Base-by-base conservation (phyloP, 116 monocot genomes). In the Posidonia oceanica region DNA sequence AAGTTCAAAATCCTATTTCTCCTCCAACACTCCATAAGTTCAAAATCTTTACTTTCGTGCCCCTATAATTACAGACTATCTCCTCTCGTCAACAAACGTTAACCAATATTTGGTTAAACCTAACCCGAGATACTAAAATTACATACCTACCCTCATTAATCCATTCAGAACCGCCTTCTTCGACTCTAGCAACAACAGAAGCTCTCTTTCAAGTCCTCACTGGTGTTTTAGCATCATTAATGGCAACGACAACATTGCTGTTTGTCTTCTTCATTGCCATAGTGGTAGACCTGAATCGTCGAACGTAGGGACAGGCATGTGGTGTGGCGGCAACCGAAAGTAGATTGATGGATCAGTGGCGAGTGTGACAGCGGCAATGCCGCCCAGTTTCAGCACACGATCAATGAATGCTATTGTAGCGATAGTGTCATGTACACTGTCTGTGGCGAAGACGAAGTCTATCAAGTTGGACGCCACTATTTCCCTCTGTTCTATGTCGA, bases 81-180 rank as follows among this genome's bases (percentile, higher is more conserved):
- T n/a, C n/a, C n/a, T n/a, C n/a, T n/a, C n/a, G n/a, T n/a, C n/a
- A n/a, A n/a, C n/a, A n/a, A n/a, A n/a, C n/a, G n/a, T n/a, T n/a
- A n/a, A n/a, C n/a, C n/a, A n/a, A n/a, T n/a, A n/a, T n/a, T n/a
- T n/a, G n/a, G n/a, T n/a, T n/a, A n/a, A n/a, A n/a, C n/a, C n/a
- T n/a, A n/a, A n/a, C n/a, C n/a, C n/a, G n/a, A n/a, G n/a, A n/a
- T n/a, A n/a, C n/a, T n/a, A n/a, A n/a, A n/a, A n/a, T n/a, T n/a
- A n/a, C n/a, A n/a, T n/a, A n/a, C n/a, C n/a, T n/a, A n/a, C n/a
- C n/a, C n/a, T n/a, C n/a, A n/a, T n/a, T 13, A 87, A 76, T 59
- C 61, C 67, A 13, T 70, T 69, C 52, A 85, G 64, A 36, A 66
- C 87, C 23, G 75, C 81, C 18, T 83, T 77, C 77, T 81, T 83